Conservation (phyloP, 2,329 filamentous ascomycete genomes). For the Mycosphaerella sp. region DNA sequence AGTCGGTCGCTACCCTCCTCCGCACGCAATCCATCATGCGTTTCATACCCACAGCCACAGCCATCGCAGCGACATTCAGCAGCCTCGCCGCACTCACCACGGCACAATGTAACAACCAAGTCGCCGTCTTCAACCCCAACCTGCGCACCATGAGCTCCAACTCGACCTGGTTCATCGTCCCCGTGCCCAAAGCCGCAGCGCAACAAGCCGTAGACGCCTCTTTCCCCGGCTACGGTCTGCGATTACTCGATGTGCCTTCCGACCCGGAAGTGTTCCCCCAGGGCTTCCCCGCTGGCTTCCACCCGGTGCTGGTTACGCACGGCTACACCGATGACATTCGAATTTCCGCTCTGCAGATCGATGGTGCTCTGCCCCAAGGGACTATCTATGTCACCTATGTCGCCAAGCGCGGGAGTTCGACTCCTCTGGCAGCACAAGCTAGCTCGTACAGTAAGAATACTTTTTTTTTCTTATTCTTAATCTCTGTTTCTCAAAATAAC, state of each 20-base stretch:
- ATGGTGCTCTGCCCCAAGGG: slow-evolving; percentile 15
- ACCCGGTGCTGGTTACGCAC: slow-evolving; percentile 20
- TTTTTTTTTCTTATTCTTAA: no score
- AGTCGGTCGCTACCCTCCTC: no score
- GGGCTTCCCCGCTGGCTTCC: slow-evolving; percentile 20
- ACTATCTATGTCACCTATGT: slow-evolving; percentile 20
- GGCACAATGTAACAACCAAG: slow-evolving; percentile 24
- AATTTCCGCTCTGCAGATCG: slow-evolving; percentile 23
- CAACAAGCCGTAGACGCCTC: slow-evolving; percentile 18
- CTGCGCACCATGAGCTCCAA: slow-evolving; percentile 20
- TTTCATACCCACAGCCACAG: background rate
- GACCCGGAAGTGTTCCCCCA: slow-evolving; percentile 20
- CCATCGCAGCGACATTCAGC: background rate
- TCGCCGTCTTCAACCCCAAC: slow-evolving; percentile 20
- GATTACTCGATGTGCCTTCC: slow-evolving; percentile 17
- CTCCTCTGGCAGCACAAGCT: slow-evolving; percentile 14
- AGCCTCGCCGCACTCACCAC: background rate
- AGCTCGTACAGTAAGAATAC: slow-evolving; percentile 11
- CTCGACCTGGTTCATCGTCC: slow-evolving; percentile 22
- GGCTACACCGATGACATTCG: slow-evolving; percentile 21
- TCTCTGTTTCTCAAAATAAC: no score
- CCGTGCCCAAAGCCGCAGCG: slow-evolving; percentile 19
- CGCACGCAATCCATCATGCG: background rate
- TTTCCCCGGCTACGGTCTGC: slow-evolving; percentile 11
- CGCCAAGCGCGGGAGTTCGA: slow-evolving; percentile 4